These are phyloP conservation scores for Colletotrichum ledebouriae DNA, from an alignment of 2,329 filamentous ascomycete genomes.

Conservation along the genomic window DNA sequence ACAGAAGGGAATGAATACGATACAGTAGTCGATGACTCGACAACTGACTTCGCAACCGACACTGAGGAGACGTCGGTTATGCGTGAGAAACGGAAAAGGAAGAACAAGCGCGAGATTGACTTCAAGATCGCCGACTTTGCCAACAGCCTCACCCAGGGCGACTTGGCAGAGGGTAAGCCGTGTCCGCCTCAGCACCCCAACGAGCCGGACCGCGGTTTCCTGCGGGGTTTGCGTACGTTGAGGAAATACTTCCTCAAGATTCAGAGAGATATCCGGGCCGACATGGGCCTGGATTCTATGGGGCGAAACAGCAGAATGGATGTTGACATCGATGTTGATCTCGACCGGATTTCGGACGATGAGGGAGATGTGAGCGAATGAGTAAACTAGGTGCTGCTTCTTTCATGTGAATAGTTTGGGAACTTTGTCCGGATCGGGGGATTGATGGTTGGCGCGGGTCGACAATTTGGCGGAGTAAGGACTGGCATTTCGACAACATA, in stretches of 20 bases:
- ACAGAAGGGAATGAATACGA: conserved; percentile 63
- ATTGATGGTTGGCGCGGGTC: background rate
- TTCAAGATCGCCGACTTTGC: conserved; percentile 99
- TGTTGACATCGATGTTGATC: conserved; percentile 33
- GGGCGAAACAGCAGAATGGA: conserved; percentile 43
- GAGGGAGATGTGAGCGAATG: conserved; percentile 39
- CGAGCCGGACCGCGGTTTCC: conserved; percentile 88
- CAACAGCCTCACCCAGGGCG: conserved; percentile 93
- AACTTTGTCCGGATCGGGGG: conserved; percentile 11
- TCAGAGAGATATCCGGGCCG: conserved; percentile 77
- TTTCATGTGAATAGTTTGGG: conserved; percentile 35
- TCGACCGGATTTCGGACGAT: conserved; percentile 35
- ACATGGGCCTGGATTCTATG: conserved; percentile 62
- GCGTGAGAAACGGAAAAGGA: conserved; percentile 59
- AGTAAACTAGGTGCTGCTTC: conserved; percentile 3
- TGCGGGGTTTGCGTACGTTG: conserved; percentile 85
- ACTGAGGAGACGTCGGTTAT: conserved; percentile 63
- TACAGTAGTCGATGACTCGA: conserved; percentile 67
- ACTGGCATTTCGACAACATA: conserved; percentile 42
- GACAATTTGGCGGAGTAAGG: conserved; percentile 28
- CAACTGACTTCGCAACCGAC: conserved; percentile 70
- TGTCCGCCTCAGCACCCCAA: conserved; percentile 87
- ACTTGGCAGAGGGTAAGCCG: conserved; percentile 70
- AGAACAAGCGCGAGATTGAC: conserved; percentile 76
- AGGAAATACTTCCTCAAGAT: conserved; percentile 89